These are phyloP conservation scores for Suillus decipiens DNA, from an alignment of 768 basidiomycete species.

Conservation along the genomic window DNA sequence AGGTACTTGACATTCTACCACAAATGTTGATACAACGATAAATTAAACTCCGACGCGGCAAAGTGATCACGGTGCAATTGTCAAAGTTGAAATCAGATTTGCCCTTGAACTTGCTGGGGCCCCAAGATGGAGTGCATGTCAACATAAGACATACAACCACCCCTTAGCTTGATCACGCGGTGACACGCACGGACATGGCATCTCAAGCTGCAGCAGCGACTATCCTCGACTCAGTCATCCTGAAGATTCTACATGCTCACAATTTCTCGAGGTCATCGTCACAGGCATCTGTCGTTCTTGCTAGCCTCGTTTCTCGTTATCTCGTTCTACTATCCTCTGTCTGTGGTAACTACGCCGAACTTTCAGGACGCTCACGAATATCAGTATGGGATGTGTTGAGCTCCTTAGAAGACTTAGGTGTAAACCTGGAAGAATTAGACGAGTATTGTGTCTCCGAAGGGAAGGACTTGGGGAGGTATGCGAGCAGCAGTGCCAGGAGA, in stretches of 20 bases:
- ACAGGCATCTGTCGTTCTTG: slow-evolving; percentile 68
- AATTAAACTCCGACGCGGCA: no score
- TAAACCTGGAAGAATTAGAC: slow-evolving; percentile 65
- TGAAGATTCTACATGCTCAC: slow-evolving; percentile 75
- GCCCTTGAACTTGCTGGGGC: no score
- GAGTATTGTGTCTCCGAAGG: slow-evolving; percentile 71
- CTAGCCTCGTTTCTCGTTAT: slow-evolving; percentile 77
- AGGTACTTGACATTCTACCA: no score
- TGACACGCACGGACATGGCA: slow-evolving; percentile 18
- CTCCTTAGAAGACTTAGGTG: slow-evolving; percentile 76
- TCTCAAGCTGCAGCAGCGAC: slow-evolving; percentile 52
- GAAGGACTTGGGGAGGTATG: slow-evolving; percentile 67
- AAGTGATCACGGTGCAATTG: no score
- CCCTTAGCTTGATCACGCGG: no score
- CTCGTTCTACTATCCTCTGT: slow-evolving; percentile 63
- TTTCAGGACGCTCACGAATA: slow-evolving; percentile 65
- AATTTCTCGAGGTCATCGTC: slow-evolving; percentile 75
- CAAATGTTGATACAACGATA: no score
- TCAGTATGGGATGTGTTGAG: slow-evolving; percentile 60
- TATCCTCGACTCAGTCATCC: slow-evolving; percentile 65
- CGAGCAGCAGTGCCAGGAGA: slow-evolving; percentile 60
- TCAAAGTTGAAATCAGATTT: no score
- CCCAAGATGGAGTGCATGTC: background rate
- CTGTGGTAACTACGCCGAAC: slow-evolving; percentile 72
- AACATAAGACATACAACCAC: background rate